Evolutionary conservation across 768 basidiomycete genomes (phyloP), one percentile per base, ranked within the genome.

Genomic region (Lentinula guzmanii): DNA sequence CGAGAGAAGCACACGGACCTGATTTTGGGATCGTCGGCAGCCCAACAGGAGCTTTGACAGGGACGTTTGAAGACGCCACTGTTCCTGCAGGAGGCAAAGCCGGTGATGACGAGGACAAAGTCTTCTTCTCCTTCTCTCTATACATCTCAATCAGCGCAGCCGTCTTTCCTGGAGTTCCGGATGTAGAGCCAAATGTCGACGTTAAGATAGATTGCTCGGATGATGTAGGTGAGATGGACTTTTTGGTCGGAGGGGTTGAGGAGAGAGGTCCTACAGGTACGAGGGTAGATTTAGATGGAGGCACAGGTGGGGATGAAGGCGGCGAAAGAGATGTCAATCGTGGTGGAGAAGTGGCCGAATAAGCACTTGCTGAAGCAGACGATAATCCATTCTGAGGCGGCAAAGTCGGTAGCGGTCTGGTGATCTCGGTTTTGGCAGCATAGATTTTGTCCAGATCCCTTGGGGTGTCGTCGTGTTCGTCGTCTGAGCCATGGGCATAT

Each of bases 101-200:
- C 3, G 70, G 64, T n/a, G 69, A 63, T 74, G 79, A 13, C 72
- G 24, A 24, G 24, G 69, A 54, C 11, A 39, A 16, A 65, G 73
- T 60, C 59, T 77, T 82, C 66, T 80, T 83, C 77, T 85, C 89
- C 28, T 75, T 76, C 74, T 93, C 87, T 55, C 90, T 84, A 66
- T 91, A 93, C 89, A 93, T 89, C 71, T 92, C 90, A 65, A 93
- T 93, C 55, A 93, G 77, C 1, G 86, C 82, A 3, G 89, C 86
- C 0, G 90, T 91, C 74, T 86, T 89, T 75, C 85, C 86, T 16
- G 76, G 72, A 13, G 75, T 61, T 16, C 66, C 56, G 52, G 70
- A 55, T 43, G 68, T 72, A 35, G 46, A 48, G 21, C 46, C 46
- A 8, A 48, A 24, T 48, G 67, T 33, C 6, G 41, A 33, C n/a